Percentiles rank a stretch among this genome's conserved stretches.
Evolutionary conservation across 2,329 filamentous ascomycete species (phyloP).

Genomic region (Pseudocercospora cruenta): DNA sequence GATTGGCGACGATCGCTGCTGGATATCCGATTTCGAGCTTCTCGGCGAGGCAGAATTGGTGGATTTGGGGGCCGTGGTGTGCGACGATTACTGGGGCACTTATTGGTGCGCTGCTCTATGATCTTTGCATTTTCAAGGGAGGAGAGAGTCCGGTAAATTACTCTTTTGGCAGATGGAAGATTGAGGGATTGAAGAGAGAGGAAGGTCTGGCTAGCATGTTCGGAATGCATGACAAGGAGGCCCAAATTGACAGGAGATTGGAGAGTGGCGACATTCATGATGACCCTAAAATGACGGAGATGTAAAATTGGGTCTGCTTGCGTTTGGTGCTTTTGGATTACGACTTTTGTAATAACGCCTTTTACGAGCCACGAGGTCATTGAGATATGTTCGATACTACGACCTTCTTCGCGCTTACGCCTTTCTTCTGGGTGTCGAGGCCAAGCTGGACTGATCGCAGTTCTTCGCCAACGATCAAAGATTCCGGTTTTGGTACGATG

Average conservation of each 20-base stretch:
- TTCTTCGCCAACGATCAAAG: constrained; percentile 43
- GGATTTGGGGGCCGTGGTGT: constrained; percentile 52
- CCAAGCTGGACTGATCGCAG: constrained; percentile 43
- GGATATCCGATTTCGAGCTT: constrained; percentile 48
- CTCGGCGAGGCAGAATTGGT: constrained; percentile 44
- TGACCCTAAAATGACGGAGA: constrained; percentile 17
- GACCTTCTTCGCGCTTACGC: constrained; percentile 47
- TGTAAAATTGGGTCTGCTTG: neutral
- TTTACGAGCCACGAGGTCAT: constrained; percentile 15
- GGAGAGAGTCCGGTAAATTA: constrained; percentile 59
- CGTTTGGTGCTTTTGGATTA: neutral
- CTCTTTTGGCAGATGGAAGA: constrained; percentile 37
- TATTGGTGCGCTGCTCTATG: constrained; percentile 52
- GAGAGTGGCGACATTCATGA: constrained; percentile 21
- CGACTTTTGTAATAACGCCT: neutral
- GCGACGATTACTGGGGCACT: constrained; percentile 49
- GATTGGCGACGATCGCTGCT: constrained; percentile 50
- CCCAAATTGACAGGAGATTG: constrained; percentile 23
- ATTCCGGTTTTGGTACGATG: constrained; percentile 39
- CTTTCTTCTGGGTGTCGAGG: constrained; percentile 42
- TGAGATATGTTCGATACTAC: constrained; percentile 32
- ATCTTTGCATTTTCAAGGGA: constrained; percentile 54
- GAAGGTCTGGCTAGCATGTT: constrained; percentile 27
- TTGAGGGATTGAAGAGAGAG: constrained; percentile 28
- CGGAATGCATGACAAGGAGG: constrained; percentile 20